A percentile compares a stretch with the other conserved stretches of the same genome.
Evolutionary conservation across 345 rosid genomes (phyloP).

Genomic region (Durio zibethinus): DNA sequence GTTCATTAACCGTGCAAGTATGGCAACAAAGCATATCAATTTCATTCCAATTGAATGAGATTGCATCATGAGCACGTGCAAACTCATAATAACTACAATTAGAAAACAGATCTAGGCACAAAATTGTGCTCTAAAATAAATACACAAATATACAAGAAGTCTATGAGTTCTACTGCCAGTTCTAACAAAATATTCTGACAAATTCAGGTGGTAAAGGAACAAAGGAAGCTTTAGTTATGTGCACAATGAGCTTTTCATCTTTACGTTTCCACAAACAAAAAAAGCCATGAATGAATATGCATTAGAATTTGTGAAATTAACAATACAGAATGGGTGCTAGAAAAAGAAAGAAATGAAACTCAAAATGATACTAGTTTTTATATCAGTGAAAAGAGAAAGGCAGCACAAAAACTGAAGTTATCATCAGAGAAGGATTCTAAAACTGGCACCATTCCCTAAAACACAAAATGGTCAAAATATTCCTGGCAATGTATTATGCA

Average conservation of each 20-base stretch:
- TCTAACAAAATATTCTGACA: neutral
- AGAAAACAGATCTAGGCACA: neutral
- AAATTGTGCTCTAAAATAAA: neutral
- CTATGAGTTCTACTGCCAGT: neutral
- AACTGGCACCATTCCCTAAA: neutral
- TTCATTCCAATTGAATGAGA: neutral
- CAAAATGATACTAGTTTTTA: neutral
- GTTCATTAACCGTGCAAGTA: conserved; percentile 14
- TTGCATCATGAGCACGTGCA: neutral
- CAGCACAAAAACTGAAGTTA: neutral
- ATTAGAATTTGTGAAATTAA: neutral
- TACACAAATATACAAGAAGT: neutral
- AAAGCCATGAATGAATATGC: neutral
- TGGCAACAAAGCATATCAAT: neutral
- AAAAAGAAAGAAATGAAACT: neutral
- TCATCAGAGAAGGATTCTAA: neutral
- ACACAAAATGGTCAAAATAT: neutral
- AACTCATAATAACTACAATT: neutral
- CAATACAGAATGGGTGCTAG: neutral
- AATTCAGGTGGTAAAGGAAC: neutral
- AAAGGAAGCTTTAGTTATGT: neutral
- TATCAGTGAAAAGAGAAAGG: neutral
- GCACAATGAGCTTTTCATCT: neutral
- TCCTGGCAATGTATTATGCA: neutral
- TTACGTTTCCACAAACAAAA: neutral